phyloP scores from a whole-genome alignment of 2,329 filamentous ascomycete species.

The Scedosporium dehoogii region DNA sequence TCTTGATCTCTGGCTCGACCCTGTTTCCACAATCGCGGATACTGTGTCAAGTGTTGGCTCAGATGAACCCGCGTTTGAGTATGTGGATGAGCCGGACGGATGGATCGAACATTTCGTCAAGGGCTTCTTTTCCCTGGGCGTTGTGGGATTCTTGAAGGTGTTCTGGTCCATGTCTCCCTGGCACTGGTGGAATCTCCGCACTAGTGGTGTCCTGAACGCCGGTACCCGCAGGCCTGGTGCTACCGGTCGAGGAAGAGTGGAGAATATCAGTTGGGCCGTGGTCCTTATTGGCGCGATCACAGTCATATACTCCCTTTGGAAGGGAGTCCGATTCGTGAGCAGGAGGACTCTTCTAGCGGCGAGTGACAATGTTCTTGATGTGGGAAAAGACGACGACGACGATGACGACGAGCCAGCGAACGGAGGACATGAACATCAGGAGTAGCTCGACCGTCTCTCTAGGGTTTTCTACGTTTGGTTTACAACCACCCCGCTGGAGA shows the following conservation, averaged over 20 bases:
- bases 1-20: constrained; percentile 79
- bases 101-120: constrained; percentile 85
- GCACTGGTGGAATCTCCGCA: constrained; percentile 66
- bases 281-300: constrained; percentile 72
- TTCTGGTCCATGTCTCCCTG: constrained; percentile 65
- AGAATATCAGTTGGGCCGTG: constrained; percentile 69
- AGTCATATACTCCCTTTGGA: constrained; percentile 78
- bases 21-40: constrained; percentile 50
- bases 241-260: constrained; percentile 66
- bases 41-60: constrained; percentile 30
- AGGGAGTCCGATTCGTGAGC: constrained; percentile 65
- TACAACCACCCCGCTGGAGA: background rate
- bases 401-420: constrained; percentile 38
- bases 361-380: constrained; percentile 73
- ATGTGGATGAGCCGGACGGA: constrained; percentile 37
- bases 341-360: constrained; percentile 63
- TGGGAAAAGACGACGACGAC: constrained; percentile 51
- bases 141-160: constrained; percentile 77
- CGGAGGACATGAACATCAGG: constrained; percentile 21
- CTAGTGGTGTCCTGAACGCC: constrained; percentile 40
- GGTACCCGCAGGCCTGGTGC: constrained; percentile 42
- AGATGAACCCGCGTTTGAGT: constrained; percentile 29
- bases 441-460: background rate
- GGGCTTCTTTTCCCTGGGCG: constrained; percentile 78
- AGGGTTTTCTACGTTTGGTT: no score